Evolutionary conservation across 345 rosid species (phyloP).

Genomic region (Euphorbia lathyris): DNA sequence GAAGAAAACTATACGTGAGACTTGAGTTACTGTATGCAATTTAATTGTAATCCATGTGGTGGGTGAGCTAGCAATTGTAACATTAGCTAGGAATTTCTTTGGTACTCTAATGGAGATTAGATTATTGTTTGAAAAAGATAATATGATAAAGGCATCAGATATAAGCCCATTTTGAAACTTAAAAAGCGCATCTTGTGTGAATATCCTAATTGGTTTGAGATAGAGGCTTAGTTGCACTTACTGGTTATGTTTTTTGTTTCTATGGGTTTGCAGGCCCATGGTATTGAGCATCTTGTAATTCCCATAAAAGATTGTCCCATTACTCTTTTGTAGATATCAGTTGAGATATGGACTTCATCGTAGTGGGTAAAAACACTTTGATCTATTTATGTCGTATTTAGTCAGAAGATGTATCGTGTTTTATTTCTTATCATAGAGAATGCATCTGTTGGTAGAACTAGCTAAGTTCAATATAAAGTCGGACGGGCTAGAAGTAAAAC

Average conservation of each 20-base stretch:
- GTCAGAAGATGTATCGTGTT: not conserved
- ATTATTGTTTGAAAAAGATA: too few species aligned
- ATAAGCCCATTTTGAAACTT: too few species aligned
- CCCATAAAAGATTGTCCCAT: conserved; percentile 87
- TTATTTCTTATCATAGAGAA: conserved; percentile 40
- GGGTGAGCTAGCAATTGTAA: too few species aligned
- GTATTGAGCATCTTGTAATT: conserved; percentile 76
- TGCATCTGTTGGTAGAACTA: conserved; percentile 55
- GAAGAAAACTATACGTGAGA: too few species aligned
- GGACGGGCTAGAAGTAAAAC: conserved; percentile 94
- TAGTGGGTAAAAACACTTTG: conserved; percentile 38
- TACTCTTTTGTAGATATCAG: conserved; percentile 57
- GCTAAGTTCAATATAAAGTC: conserved; percentile 93
- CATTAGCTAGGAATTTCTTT: too few species aligned
- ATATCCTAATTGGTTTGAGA: not conserved
- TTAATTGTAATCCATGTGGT: too few species aligned
- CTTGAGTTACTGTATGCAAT: too few species aligned
- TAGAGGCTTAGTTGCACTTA: not conserved
- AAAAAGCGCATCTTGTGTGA: too few species aligned
- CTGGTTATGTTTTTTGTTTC: not conserved
- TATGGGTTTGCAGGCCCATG: conserved; percentile 50
- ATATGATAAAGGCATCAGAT: too few species aligned
- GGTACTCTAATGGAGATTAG: too few species aligned
- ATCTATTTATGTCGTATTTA: not conserved
- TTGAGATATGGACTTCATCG: conserved; percentile 71